Percentiles rank a stretch among this genome's conserved stretches.
phyloP scores from a whole-genome alignment of 2,329 filamentous ascomycete genomes.

The Periconia macrospinosa region DNA sequence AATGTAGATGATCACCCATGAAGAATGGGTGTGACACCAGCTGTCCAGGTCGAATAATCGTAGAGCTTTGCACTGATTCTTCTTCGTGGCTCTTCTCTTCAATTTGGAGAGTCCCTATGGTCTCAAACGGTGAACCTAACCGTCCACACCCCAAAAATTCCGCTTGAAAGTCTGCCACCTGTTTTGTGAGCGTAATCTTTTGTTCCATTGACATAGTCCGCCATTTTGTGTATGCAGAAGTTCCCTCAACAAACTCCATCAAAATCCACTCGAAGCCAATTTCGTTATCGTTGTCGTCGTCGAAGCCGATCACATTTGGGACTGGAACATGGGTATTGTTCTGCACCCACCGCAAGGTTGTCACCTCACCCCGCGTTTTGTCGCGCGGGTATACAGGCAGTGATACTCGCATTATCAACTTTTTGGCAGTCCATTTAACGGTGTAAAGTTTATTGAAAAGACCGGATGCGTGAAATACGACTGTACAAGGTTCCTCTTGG shows the following conservation, averaged over 20 bases:
- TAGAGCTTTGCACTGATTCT: neutral
- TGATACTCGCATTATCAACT: constrained; percentile 29
- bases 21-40: constrained; percentile 10
- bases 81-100: neutral
- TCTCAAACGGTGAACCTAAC: neutral
- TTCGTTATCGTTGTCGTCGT: constrained; percentile 11
- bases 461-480: constrained; percentile 10
- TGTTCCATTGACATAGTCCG: constrained; percentile 4
- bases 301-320: constrained; percentile 13
- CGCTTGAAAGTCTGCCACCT: constrained; percentile 4
- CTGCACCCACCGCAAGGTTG: constrained; percentile 20
- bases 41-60: neutral
- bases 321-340: constrained; percentile 18
- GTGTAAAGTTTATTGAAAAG: constrained; percentile 14
- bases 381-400: constrained; percentile 18
- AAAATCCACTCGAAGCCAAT: constrained; percentile 31
- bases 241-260: constrained; percentile 20
- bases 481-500: neutral
- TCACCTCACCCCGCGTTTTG: constrained; percentile 19
- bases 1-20: constrained; percentile 2
- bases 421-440: neutral
- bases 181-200: constrained; percentile 1
- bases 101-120: constrained; percentile 3
- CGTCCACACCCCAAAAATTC: neutral
- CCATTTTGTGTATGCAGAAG: neutral